Evolutionary conservation across 108 stramenopile genomes (phyloP).

Genomic region (Fragilaria crotonensis): DNA sequence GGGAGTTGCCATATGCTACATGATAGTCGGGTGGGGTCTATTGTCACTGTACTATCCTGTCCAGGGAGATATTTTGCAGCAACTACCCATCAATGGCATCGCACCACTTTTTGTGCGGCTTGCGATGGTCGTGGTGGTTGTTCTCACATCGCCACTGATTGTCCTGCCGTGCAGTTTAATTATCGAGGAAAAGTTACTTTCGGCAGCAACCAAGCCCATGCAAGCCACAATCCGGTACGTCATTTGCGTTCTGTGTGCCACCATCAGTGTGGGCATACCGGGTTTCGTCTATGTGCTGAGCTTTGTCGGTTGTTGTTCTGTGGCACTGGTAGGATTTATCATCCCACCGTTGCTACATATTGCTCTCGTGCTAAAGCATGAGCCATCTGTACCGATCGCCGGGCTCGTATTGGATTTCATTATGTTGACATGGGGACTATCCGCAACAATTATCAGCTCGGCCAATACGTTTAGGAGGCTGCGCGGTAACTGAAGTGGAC

Average conservation of each 20-base stretch:
- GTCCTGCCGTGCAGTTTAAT: conserved; percentile 72
- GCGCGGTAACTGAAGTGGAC: too few relatives aligned
- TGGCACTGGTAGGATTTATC: conserved; percentile 58
- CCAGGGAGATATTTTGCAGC: conserved; percentile 62
- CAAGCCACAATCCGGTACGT: conserved; percentile 21
- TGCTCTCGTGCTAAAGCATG: neutral
- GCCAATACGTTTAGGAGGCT: conserved; percentile 11
- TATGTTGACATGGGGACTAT: conserved; percentile 23
- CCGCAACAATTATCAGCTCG: conserved; percentile 24
- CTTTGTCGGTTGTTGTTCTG: conserved; percentile 72
- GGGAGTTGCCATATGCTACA: conserved; percentile 41
- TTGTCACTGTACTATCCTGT: conserved; percentile 43
- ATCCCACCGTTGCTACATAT: conserved; percentile 56
- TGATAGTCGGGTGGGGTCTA: conserved; percentile 46
- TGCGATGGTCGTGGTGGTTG: conserved; percentile 55
- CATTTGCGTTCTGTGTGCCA: conserved; percentile 37
- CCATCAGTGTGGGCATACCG: conserved; percentile 39
- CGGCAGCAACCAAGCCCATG: conserved; percentile 1
- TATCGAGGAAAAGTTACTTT: conserved; percentile 59
- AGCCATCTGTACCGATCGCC: neutral
- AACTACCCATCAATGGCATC: conserved; percentile 38
- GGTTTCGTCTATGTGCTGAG: conserved; percentile 63
- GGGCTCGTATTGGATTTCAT: conserved; percentile 13
- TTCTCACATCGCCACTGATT: conserved; percentile 61
- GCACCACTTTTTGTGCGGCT: conserved; percentile 41